These are phyloP conservation scores for Venturia pyrina DNA, from an alignment of 2,329 filamentous ascomycete genomes.

Conservation along the genomic window DNA sequence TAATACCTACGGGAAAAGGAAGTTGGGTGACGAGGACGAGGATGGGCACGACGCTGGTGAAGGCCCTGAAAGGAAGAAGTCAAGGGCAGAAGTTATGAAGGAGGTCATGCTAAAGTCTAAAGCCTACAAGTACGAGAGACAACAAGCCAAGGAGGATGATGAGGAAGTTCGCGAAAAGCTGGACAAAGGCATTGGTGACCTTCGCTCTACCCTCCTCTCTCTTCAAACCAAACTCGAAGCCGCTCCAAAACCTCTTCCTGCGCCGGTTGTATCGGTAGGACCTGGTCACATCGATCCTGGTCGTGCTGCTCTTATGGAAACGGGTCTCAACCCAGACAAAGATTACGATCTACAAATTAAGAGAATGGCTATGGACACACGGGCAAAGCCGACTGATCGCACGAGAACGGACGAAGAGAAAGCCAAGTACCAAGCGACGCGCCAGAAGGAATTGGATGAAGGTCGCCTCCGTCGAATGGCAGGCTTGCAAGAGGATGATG, in stretches of 20 bases:
- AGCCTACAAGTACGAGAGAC: slow-evolving; percentile 85
- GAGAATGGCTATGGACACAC: slow-evolving; percentile 72
- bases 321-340: slow-evolving; percentile 61
- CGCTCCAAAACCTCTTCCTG: slow-evolving; percentile 17
- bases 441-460: slow-evolving; percentile 71
- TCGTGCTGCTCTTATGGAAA: slow-evolving; percentile 49
- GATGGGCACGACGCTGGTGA: slow-evolving; percentile 37
- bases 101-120: slow-evolving; percentile 98
- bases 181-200: slow-evolving; percentile 69
- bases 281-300: slow-evolving; percentile 45
- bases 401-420: slow-evolving; percentile 89
- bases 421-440: slow-evolving; percentile 64
- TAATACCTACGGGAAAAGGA: slow-evolving; percentile 30
- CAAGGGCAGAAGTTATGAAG: slow-evolving; percentile 94
- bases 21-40: slow-evolving; percentile 40
- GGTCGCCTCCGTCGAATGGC: slow-evolving; percentile 78
- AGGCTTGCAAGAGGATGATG: slow-evolving; percentile 65
- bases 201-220: slow-evolving; percentile 60
- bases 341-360: slow-evolving; percentile 80
- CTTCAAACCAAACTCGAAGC: slow-evolving; percentile 24
- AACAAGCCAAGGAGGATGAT: slow-evolving; percentile 86
- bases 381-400: slow-evolving; percentile 74
- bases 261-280: slow-evolving; percentile 26
- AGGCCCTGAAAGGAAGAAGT: slow-evolving; percentile 77
- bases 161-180: slow-evolving; percentile 76